Conservation (phyloP, 148 eudicot genomes). For the Suaeda aralocaspica region DNA sequence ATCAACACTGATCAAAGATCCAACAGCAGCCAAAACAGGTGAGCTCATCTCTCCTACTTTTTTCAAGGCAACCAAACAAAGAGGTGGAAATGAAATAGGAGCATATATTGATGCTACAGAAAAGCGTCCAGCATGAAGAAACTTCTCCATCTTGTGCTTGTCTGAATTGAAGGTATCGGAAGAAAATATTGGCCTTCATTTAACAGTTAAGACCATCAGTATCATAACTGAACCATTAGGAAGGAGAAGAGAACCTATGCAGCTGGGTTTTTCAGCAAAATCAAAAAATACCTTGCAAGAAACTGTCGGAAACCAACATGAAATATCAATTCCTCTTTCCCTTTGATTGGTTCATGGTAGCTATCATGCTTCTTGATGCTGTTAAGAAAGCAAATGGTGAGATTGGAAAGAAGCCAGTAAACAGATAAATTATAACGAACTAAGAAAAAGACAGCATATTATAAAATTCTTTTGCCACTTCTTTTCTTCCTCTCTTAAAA, state of each 20-base stretch:
- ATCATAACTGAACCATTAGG: not conserved
- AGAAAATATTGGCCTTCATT: conserved; percentile 80
- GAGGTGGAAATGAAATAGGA: conserved; percentile 83
- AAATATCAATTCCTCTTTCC: conserved; percentile 82
- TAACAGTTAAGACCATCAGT: conserved; percentile 7
- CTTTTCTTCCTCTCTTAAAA: no score
- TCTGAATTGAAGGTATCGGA: conserved; percentile 71
- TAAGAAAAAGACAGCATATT: no score
- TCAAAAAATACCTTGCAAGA: conserved; percentile 49
- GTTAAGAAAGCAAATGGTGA: conserved; percentile 17
- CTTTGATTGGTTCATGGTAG: conserved; percentile 80
- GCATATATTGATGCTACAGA: conserved; percentile 88
- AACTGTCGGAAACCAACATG: conserved; percentile 96
- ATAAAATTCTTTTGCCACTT: no score
- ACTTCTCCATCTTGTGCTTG: conserved; percentile 97
- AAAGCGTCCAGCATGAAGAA: conserved; percentile 85
- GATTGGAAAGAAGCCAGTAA: not conserved
- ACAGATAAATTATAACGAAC: no score
- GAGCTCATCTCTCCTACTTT: conserved; percentile 33
- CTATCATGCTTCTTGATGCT: conserved; percentile 88
- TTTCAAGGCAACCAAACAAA: conserved; percentile 74
- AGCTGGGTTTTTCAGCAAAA: not conserved
- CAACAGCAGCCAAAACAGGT: conserved; percentile 73
- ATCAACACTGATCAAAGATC: conserved; percentile 67
- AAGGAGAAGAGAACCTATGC: not conserved